These are phyloP conservation scores for Arabidopsis hybrid DNA, from an alignment of 441 rosid genomes.

Conservation along the genomic window DNA sequence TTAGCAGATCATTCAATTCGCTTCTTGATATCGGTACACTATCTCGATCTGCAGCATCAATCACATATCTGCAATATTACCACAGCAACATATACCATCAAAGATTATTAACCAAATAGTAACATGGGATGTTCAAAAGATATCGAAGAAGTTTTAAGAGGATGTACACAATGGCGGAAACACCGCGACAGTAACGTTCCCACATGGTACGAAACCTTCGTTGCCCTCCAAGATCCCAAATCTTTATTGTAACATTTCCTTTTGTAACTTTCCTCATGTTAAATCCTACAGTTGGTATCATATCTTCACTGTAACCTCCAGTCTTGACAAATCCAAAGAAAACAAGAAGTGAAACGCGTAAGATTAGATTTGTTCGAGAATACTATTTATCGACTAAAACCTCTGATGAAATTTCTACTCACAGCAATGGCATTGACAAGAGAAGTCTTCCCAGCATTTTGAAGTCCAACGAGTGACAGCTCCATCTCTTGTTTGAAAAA, in stretches of 20 bases:
- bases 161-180: conserved; percentile 86
- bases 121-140: not conserved
- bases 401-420: conserved; percentile 43
- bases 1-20: conserved; percentile 81
- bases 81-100: conserved; percentile 6
- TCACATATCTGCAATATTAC: conserved; percentile 67
- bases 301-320: conserved; percentile 96
- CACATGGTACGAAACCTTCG: conserved; percentile 97
- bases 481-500: conserved; percentile 98
- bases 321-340: conserved; percentile 60
- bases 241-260: conserved; percentile 97
- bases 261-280: conserved; percentile 97
- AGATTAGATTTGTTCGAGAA: not conserved
- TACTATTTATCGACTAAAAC: not conserved
- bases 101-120: not conserved
- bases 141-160: not conserved
- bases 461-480: conserved; percentile 92
- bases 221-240: conserved; percentile 99
- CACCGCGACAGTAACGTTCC: conserved; percentile 99
- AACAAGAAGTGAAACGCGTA: conserved; percentile 26
- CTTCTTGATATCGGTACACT: conserved; percentile 83
- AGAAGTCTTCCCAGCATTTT: conserved; percentile 97
- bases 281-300: conserved; percentile 99
- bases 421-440: conserved; percentile 95
- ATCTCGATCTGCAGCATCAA: conserved; percentile 96